phyloP scores from a whole-genome alignment of 2,329 filamentous ascomycete species.

The Colletotrichum truncatum region DNA sequence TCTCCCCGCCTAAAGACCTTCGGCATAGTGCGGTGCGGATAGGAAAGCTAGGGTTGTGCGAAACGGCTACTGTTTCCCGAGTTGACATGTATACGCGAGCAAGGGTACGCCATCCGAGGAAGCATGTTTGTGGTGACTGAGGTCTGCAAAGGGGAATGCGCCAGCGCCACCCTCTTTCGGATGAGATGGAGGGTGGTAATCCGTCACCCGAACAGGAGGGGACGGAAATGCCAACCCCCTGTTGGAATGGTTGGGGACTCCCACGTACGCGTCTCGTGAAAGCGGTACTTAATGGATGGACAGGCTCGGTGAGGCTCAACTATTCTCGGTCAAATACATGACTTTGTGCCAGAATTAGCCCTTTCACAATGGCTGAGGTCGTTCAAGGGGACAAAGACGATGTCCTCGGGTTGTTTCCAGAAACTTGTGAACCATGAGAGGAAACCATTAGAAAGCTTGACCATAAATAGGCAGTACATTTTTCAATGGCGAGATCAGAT shows the following conservation, averaged over 20 bases:
- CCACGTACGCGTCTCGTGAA: background rate
- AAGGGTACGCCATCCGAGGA: background rate
- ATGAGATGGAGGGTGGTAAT: background rate
- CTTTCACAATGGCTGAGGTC: background rate
- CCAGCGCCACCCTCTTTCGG: background rate
- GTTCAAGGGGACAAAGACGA: background rate
- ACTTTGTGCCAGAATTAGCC: background rate
- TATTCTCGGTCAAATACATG: background rate
- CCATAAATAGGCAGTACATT: conserved; percentile 30
- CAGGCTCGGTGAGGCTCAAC: background rate
- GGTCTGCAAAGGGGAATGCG: background rate
- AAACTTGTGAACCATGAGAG: background rate
- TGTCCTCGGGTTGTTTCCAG: background rate
- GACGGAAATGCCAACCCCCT: too few relatives aligned
- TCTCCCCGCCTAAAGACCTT: background rate
- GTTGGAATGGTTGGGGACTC: background rate
- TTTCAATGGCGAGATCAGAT: background rate
- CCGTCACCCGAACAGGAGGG: background rate
- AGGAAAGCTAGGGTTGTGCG: background rate
- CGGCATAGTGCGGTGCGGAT: background rate
- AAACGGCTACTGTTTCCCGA: background rate
- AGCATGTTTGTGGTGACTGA: too few relatives aligned
- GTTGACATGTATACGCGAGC: background rate
- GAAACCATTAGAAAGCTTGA: background rate
- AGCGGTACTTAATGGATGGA: background rate